Base-by-base conservation (phyloP, 2,329 filamentous ascomycete species). In the Penicillium sp. region DNA sequence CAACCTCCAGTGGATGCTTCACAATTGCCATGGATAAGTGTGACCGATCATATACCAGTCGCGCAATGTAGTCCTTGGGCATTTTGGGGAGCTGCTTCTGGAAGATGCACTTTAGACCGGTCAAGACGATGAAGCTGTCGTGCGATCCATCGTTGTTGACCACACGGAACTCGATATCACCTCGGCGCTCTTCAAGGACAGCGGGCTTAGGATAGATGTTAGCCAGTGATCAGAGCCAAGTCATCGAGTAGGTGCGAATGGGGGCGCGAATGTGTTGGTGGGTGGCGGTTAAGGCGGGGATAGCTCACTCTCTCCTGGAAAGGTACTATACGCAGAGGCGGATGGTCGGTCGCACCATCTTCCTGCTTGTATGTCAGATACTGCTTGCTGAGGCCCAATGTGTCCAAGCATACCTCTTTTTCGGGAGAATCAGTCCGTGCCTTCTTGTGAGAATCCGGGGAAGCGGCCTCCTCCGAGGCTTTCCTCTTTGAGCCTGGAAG, bases 71-170 rank as follows among this genome's bases (percentile, higher is more conserved):
- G 65, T 97, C 93, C 69, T 97, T 96, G 11, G 93, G 93, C 93
- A 98, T 98, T 70, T 97, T 97, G 0, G 93, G 93, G 5, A 98
- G 77, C 65, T 98, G 93, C 61, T 97, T 97, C 67, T 98, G 93
- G 62, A 98, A 97, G 55, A 98, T 94, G 65, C 90, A 95, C 67
- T 97, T 98, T 45, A 98, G 76, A 11, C 93, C 93, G 0, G 91
- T 96, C 49, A 98, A 77, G 59, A 98, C 94, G 63, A 97, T 94
- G 56, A 90, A 84, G 64, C 87, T 94, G 62, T 95, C 89, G 55
- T 86, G 81, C 29, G 84, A 78, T 60, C 87, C 86, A 64, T 98
- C 93, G 65, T 98, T 98, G 76, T 97, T 97, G 61, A 98, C 93
- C 6, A 97, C 93, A 39, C 90, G 85, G 68, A 97, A 97, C 68